A percentile compares a stretch with the other conserved stretches of the same genome.
phyloP scores from a whole-genome alignment of 208 protist genomes.

The Crithidia sp. region DNA sequence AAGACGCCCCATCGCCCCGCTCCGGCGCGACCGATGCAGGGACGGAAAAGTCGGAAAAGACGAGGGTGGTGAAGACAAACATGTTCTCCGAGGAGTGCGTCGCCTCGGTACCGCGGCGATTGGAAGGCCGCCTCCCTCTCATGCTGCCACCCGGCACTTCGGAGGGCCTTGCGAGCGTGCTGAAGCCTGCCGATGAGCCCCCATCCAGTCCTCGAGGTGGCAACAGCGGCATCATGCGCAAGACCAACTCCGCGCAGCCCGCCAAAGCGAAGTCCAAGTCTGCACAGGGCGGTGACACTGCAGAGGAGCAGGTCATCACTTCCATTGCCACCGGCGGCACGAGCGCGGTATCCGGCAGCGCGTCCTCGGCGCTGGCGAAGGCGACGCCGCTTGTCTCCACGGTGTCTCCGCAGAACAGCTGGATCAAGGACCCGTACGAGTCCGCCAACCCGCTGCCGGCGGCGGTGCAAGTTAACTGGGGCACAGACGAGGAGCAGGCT shows the following conservation, averaged over 20 bases:
- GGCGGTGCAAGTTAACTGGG: constrained; percentile 7
- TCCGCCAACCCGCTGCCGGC: constrained; percentile 12
- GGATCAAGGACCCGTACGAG: constrained; percentile 16
- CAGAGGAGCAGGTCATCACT: constrained; percentile 5
- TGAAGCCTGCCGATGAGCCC: constrained; percentile 12
- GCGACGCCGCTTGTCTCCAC: constrained; percentile 10
- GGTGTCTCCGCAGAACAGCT: constrained; percentile 14
- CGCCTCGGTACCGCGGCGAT: constrained; percentile 41
- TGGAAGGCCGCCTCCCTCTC: constrained; percentile 43
- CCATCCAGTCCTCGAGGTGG: not conserved
- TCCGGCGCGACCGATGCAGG: constrained; percentile 1
- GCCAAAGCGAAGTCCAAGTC: not conserved
- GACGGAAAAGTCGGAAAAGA: constrained; percentile 7
- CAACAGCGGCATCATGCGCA: constrained; percentile 6
- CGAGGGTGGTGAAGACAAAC: constrained; percentile 23
- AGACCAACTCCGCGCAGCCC: not conserved
- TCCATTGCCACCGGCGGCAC: constrained; percentile 15
- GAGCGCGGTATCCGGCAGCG: not conserved
- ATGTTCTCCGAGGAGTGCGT: constrained; percentile 45
- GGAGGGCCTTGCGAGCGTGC: not conserved
- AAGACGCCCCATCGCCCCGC: constrained; percentile 6
- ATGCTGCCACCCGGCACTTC: constrained; percentile 18
- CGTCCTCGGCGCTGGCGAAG: constrained; percentile 12
- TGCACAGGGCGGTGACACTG: not conserved
- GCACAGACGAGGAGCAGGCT: constrained; percentile 17